These are phyloP conservation scores for Plasmodium fragile DNA, from an alignment of 169 alveolate genomes.

Conservation along the genomic window DNA sequence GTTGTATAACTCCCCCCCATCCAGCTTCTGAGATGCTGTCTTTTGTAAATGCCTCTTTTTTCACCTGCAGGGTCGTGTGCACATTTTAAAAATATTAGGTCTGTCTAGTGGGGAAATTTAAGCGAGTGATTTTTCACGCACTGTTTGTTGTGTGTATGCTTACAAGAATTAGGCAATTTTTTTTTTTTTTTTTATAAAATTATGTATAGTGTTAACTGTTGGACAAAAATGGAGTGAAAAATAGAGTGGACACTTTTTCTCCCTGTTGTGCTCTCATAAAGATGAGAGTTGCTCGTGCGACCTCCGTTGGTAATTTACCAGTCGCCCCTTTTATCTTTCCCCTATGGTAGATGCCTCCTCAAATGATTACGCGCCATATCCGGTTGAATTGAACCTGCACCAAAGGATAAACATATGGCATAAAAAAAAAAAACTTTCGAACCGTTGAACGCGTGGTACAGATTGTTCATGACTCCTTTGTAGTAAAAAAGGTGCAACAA, in stretches of 20 bases:
- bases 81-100: not conserved
- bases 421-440: not conserved
- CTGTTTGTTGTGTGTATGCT: not conserved
- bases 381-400: not conserved
- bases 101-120: not conserved
- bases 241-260: not conserved
- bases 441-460: not conserved
- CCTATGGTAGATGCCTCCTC: not conserved
- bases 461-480: not conserved
- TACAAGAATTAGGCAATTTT: not conserved
- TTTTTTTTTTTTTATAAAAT: too few relatives aligned
- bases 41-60: not conserved
- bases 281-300: not conserved
- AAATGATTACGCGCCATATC: not conserved
- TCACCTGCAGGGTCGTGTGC: not conserved
- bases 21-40: not conserved
- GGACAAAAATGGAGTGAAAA: not conserved
- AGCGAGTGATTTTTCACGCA: not conserved
- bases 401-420: not conserved
- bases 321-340: not conserved
- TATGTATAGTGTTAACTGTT: not conserved
- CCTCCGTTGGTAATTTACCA: not conserved
- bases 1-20: not conserved
- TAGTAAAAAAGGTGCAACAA: not conserved
- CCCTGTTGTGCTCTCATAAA: too few relatives aligned